Conservation (phyloP, 306 rosid genomes). For the Canavalia ensiformis region DNA sequence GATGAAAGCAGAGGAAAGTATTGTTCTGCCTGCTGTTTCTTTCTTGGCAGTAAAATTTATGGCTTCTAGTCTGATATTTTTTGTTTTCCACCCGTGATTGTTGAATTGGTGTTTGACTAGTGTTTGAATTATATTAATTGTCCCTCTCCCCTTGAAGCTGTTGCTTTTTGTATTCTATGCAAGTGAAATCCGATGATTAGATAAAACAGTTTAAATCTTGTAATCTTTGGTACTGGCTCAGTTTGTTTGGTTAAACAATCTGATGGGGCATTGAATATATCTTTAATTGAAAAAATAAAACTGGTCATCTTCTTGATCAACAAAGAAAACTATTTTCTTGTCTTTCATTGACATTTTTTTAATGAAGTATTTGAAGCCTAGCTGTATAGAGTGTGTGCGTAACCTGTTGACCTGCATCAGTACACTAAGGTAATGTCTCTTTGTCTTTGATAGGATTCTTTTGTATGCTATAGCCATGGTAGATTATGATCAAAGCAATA, state of each 20-base stretch:
- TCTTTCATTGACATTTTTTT: conserved; percentile 30
- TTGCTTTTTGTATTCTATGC: not conserved
- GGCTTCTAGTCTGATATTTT: conserved; percentile 23
- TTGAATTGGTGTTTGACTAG: conserved; percentile 14
- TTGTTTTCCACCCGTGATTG: not conserved
- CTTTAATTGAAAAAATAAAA: conserved; percentile 10
- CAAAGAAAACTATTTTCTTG: not conserved
- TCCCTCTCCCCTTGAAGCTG: conserved; percentile 19
- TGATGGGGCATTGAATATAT: not conserved
- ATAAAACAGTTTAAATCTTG: not conserved
- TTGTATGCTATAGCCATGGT: conserved; percentile 86
- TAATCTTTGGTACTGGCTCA: conserved; percentile 10
- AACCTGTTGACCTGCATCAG: conserved; percentile 2
- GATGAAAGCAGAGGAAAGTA: conserved; percentile 4
- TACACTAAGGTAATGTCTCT: conserved; percentile 31
- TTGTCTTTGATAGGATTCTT: conserved; percentile 68
- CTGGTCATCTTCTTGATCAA: conserved; percentile 15
- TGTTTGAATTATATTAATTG: conserved; percentile 19
- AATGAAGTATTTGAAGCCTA: conserved; percentile 13
- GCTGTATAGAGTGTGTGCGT: conserved; percentile 19
- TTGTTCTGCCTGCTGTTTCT: not conserved
- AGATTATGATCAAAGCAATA: conserved; percentile 78
- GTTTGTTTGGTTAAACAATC: conserved; percentile 25
- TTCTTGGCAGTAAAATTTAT: not conserved
- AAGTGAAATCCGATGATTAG: conserved; percentile 21